Evolutionary conservation across 495 filamentous ascomycete genomes (phyloP), one percentile per base, ranked within the genome.

Genomic region (Aspergillus nidulans): DNA sequence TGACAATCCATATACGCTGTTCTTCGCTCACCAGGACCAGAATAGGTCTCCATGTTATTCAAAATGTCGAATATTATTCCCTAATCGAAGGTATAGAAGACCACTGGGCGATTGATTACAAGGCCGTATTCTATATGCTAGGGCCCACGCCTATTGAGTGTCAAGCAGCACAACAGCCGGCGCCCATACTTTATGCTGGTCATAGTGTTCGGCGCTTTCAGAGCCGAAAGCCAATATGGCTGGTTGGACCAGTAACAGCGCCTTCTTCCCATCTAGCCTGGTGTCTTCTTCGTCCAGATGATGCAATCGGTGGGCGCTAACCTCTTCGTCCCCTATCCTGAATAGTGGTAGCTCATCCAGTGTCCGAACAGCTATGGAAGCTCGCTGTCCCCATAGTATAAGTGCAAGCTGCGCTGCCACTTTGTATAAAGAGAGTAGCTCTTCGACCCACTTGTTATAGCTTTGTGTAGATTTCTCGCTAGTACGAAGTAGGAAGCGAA

Each of bases 281-380:
- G 25, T 20, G 16, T 57, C 59, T 10, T 55, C 32, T 26, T 57
- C 59, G 20, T 54, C 50, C 3, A 55, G 41, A 10, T 51, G 45
- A 19, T 61, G 59, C 8, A 61, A 42, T 4, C 53, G 45, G 52
- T 61, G 59, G 4, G 55, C 54, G 9, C 10, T 52, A 51, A 61
- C 28, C 6, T 39, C 10, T 0, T 28, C 15, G 20, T 43, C 41
- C 1, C 18, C 47, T 5, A 44, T 20, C 3, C 20, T 10, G 28
- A 61, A 61, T 6, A 16, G 10, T 0, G 25, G 23, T n/a, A 55
- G 15, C 12, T 39, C 44, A 0, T 28, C 7, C 10, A 42, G 24
- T 25, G 15, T 28, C 5, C 24, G 34, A 25, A 32, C 54, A 16
- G 30, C 19, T 32, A 61, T 55, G 19, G 19, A 52, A 2, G 54